These are phyloP conservation scores for Tubosaeta sp. DNA, from an alignment of 768 basidiomycete species.

Conservation along the genomic window DNA sequence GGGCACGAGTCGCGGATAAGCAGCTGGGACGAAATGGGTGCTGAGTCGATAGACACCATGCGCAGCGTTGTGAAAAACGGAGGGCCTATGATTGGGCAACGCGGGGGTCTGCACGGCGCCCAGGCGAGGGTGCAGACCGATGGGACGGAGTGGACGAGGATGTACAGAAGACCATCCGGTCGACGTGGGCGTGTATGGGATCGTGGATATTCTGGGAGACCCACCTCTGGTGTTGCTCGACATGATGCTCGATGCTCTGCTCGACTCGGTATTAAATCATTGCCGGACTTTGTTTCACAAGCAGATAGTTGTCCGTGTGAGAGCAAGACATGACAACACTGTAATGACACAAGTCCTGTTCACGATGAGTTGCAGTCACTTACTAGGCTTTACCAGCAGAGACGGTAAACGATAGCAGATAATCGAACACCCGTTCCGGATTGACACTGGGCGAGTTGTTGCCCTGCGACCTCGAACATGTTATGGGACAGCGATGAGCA, in stretches of 20 bases:
- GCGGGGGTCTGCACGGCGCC: conserved; percentile 6
- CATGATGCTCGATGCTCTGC: background rate
- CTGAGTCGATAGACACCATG: conserved; percentile 20
- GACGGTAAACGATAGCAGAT: too few species aligned
- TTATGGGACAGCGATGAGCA: too few species aligned
- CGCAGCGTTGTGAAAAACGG: conserved; percentile 16
- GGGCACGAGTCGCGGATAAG: conserved; percentile 23
- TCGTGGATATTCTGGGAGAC: conserved; percentile 9
- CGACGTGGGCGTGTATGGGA: conserved; percentile 16
- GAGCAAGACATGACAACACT: background rate
- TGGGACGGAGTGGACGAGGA: conserved; percentile 20
- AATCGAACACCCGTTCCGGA: too few species aligned
- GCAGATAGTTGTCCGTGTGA: background rate
- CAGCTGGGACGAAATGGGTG: conserved; percentile 29
- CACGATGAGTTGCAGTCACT: too few species aligned
- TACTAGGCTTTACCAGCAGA: too few species aligned
- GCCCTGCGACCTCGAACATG: too few species aligned
- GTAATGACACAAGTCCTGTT: background rate
- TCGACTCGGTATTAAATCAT: background rate
- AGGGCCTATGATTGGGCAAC: conserved; percentile 18
- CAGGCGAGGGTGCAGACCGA: conserved; percentile 11
- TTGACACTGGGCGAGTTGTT: too few species aligned
- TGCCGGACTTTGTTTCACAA: background rate
- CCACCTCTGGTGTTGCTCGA: background rate
- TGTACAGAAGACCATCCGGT: conserved; percentile 16